Percentiles rank a stretch among this genome's conserved stretches.
phyloP scores from a whole-genome alignment of 2,329 filamentous ascomycete genomes.

The Aspergillus terreus region DNA sequence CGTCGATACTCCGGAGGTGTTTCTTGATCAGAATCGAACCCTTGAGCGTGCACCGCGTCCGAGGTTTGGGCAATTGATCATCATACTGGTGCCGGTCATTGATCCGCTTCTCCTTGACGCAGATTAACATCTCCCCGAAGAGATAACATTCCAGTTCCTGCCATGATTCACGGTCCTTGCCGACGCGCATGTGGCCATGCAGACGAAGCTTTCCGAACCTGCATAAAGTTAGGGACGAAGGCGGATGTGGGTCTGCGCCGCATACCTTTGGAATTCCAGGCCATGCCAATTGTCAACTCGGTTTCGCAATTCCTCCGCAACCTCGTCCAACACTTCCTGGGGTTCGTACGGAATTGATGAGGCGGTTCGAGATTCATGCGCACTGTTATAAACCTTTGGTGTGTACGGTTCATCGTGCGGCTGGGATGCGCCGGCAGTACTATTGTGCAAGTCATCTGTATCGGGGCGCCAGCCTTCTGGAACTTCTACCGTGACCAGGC shows the following conservation, averaged over 20 bases:
- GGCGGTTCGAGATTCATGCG: constrained; percentile 36
- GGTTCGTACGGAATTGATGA: constrained; percentile 70
- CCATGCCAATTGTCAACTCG: constrained; percentile 99
- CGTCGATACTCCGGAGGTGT: constrained; percentile 87
- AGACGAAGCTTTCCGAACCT: constrained; percentile 89
- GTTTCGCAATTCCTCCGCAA: constrained; percentile 76
- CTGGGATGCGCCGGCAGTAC: constrained; percentile 49
- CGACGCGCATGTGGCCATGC: constrained; percentile 85
- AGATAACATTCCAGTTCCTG: constrained; percentile 96
- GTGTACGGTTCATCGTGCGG: constrained; percentile 52
- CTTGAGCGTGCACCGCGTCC: constrained; percentile 82
- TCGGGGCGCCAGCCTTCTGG: constrained; percentile 85
- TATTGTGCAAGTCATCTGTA: constrained; percentile 67
- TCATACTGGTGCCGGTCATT: constrained; percentile 57
- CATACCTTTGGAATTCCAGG: constrained; percentile 77
- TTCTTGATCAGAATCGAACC: constrained; percentile 98
- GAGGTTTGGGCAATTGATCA: constrained; percentile 53
- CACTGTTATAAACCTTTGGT: constrained; percentile 43
- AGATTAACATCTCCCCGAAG: constrained; percentile 98
- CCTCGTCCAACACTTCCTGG: constrained; percentile 71
- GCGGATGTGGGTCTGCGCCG: background rate
- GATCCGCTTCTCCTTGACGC: constrained; percentile 93
- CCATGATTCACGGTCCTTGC: constrained; percentile 95
- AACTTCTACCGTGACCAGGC: constrained; percentile 89
- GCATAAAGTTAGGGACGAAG: constrained; percentile 5